These are phyloP conservation scores for Ceratocystiopsis sp. DNA, from an alignment of 2,329 filamentous ascomycete species.

Conservation along the genomic window DNA sequence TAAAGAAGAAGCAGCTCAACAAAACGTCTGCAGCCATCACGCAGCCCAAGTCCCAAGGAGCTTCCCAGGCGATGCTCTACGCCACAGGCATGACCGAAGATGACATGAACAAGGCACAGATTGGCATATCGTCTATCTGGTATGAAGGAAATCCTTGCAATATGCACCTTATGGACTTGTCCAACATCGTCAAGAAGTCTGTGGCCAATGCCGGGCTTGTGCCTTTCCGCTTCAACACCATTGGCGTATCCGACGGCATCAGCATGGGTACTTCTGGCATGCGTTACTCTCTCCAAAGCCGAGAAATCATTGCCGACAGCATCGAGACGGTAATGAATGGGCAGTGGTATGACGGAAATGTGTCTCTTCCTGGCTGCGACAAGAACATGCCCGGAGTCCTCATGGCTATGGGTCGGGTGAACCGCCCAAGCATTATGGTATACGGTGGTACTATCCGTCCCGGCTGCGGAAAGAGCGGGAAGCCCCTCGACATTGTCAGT, in stretches of 20 bases:
- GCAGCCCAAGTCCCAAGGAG: constrained; percentile 93
- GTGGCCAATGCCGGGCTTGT: constrained; percentile 58
- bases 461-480: constrained; percentile 62
- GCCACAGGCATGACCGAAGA: constrained; percentile 73
- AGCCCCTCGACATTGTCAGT: constrained; percentile 81
- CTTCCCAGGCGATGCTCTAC: constrained; percentile 97
- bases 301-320: constrained; percentile 93
- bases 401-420: constrained; percentile 88
- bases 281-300: constrained; percentile 68
- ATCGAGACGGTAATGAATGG: constrained; percentile 99
- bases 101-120: constrained; percentile 91
- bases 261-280: constrained; percentile 98
- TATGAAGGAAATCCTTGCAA: constrained; percentile 98
- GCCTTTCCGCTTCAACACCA: constrained; percentile 97
- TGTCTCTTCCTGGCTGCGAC: constrained; percentile 93
- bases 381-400: constrained; percentile 97
- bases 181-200: constrained; percentile 49
- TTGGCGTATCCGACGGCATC: constrained; percentile 93
- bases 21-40: constrained; percentile 73
- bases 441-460: constrained; percentile 92
- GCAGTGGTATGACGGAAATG: constrained; percentile 97
- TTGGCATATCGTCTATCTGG: constrained; percentile 97
- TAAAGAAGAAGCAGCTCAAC: constrained; percentile 41
- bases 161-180: constrained; percentile 92
- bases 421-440: constrained; percentile 90